These are phyloP conservation scores for Amanita exitialis DNA, from an alignment of 768 basidiomycete genomes.

Conservation along the genomic window DNA sequence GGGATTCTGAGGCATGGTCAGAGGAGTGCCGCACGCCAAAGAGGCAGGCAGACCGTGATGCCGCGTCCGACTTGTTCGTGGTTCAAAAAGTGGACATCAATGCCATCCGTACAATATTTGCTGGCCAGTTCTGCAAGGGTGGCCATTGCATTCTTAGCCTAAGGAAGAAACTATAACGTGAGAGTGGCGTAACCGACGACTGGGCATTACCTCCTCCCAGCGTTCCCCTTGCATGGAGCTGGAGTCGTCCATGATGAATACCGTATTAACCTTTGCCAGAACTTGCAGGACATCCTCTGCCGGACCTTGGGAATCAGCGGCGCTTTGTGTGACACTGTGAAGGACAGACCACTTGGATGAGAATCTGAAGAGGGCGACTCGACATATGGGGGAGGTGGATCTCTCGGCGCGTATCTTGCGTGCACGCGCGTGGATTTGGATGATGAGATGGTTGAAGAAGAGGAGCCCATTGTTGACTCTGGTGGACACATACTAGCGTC, in stretches of 20 bases:
- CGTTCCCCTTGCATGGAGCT: constrained; percentile 37
- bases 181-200: background rate
- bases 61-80: constrained; percentile 19
- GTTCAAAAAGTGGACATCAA: constrained; percentile 58
- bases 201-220: constrained; percentile 39
- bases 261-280: constrained; percentile 33
- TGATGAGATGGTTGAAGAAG: background rate
- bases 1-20: constrained; percentile 20
- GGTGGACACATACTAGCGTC: background rate
- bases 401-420: too few species aligned
- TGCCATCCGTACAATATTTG: constrained; percentile 44
- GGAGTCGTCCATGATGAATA: constrained; percentile 54
- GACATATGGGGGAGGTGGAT: background rate
- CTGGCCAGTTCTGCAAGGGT: constrained; percentile 37
- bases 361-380: background rate
- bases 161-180: background rate
- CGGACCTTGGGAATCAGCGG: background rate
- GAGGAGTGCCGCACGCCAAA: background rate
- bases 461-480: background rate
- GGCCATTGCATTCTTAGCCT: constrained; percentile 38
- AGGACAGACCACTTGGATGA: background rate
- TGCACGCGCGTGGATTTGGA: background rate
- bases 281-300: background rate
- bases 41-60: constrained; percentile 23
- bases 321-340: background rate